Evolutionary conservation across 2,329 filamentous ascomycete species (phyloP).

Genomic region (Malbranchea zuffiana): DNA sequence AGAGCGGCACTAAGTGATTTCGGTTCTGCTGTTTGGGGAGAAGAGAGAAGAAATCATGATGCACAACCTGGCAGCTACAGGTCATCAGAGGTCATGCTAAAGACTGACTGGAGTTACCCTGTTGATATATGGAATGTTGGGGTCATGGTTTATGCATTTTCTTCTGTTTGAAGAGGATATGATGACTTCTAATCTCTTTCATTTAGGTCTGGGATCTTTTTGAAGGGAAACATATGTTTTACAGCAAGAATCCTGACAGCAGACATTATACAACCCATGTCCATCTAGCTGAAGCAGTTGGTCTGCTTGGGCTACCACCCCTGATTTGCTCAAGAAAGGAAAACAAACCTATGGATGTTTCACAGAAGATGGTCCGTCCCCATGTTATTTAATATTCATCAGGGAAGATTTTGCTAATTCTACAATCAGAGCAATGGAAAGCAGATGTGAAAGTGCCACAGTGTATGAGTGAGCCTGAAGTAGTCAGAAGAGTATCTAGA

Average conservation of each 20-base stretch:
- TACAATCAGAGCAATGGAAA: not conserved
- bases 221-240: slow-evolving; percentile 37
- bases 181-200: not conserved
- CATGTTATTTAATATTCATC: not conserved
- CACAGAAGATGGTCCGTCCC: slow-evolving; percentile 26
- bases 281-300: slow-evolving; percentile 39
- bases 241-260: slow-evolving; percentile 28
- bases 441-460: slow-evolving; percentile 7
- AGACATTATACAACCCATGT: slow-evolving; percentile 29
- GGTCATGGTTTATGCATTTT: slow-evolving; percentile 30
- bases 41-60: slow-evolving; percentile 34
- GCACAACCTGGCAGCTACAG: slow-evolving; percentile 30
- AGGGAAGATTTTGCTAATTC: not conserved
- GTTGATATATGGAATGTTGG: slow-evolving; percentile 45
- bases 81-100: slow-evolving; percentile 37
- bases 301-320: slow-evolving; percentile 35
- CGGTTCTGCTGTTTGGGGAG: slow-evolving; percentile 27
- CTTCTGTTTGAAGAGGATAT: not conserved
- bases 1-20: slow-evolving; percentile 30
- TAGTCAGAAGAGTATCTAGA: slow-evolving; percentile 18
- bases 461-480: slow-evolving; percentile 14
- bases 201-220: slow-evolving; percentile 38
- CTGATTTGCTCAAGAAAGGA: slow-evolving; percentile 25
- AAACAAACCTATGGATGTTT: slow-evolving; percentile 32
- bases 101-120: slow-evolving; percentile 35